phyloP scores from a whole-genome alignment of 129 eudicot species.

The Sambucus nigra region DNA sequence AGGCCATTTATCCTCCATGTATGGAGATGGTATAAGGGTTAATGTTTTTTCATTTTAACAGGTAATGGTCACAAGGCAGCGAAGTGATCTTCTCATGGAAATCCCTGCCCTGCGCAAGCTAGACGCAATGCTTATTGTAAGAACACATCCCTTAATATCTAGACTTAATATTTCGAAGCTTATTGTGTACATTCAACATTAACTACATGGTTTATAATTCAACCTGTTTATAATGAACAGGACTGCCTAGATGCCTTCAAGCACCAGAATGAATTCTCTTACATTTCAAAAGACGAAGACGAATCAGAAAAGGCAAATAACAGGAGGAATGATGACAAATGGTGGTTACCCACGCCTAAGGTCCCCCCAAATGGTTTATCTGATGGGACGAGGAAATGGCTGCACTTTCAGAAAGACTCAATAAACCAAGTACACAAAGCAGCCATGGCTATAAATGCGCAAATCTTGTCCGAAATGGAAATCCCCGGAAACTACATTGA shows the following conservation, averaged over 20 bases:
- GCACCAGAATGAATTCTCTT: slow-evolving; percentile 70
- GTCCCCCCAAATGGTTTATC: slow-evolving; percentile 79
- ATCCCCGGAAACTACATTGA: slow-evolving; percentile 86
- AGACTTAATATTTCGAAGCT: too few relatives aligned
- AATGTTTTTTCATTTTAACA: slow-evolving; percentile 13
- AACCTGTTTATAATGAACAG: slow-evolving; percentile 28
- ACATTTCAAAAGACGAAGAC: slow-evolving; percentile 45
- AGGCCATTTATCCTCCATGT: too few relatives aligned
- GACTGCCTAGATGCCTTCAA: slow-evolving; percentile 72
- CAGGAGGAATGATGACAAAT: slow-evolving; percentile 66
- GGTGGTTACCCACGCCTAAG: slow-evolving; percentile 94
- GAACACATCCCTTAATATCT: slow-evolving; percentile 7
- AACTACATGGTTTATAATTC: slow-evolving; percentile 7
- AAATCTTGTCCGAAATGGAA: slow-evolving; percentile 74
- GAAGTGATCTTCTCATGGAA: slow-evolving; percentile 57
- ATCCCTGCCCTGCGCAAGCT: slow-evolving; percentile 80
- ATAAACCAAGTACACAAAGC: slow-evolving; percentile 87
- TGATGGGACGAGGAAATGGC: slow-evolving; percentile 67
- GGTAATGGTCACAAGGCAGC: slow-evolving; percentile 70
- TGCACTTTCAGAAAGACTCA: slow-evolving; percentile 75
- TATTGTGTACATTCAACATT: not conserved
- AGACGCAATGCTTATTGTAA: slow-evolving; percentile 85
- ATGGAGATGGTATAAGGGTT: slow-evolving; percentile 1
- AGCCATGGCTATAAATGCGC: slow-evolving; percentile 90
- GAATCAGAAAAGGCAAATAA: slow-evolving; percentile 25